phyloP scores from a whole-genome alignment of 106 monocot genomes.

The Dactylorhiza incarnata region DNA sequence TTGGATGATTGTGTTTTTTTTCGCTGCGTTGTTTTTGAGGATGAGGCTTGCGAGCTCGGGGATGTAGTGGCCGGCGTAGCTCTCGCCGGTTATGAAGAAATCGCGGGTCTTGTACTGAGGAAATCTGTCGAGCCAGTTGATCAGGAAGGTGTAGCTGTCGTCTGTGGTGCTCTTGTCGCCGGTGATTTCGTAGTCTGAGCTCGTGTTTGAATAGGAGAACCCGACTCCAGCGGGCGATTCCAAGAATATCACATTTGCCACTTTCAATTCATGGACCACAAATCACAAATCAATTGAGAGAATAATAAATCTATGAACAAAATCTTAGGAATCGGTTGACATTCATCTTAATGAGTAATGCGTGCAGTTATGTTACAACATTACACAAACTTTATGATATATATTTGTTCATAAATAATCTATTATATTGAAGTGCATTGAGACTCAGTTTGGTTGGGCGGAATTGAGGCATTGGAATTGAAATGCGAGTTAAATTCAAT shows the following conservation, averaged over 20 bases:
- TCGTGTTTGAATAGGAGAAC: slow-evolving; percentile 29
- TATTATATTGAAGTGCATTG: too few relatives aligned
- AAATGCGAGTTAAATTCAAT: too few relatives aligned
- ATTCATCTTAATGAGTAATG: too few relatives aligned
- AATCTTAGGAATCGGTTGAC: too few relatives aligned
- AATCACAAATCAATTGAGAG: too few relatives aligned
- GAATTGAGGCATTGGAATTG: too few relatives aligned
- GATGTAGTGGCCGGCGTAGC: slow-evolving; percentile 28
- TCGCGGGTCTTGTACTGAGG: slow-evolving; percentile 27
- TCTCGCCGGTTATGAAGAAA: slow-evolving; percentile 11
- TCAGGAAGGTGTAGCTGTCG: slow-evolving; percentile 22
- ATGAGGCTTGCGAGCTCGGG: slow-evolving; percentile 24
- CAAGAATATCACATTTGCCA: slow-evolving; percentile 33
- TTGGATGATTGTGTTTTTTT: slow-evolving; percentile 17
- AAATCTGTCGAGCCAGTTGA: slow-evolving; percentile 35
- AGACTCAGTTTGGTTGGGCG: too few relatives aligned
- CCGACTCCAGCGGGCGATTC: slow-evolving; percentile 34
- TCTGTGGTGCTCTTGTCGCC: slow-evolving; percentile 20
- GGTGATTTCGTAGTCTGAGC: slow-evolving; percentile 14
- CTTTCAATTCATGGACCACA: background rate
- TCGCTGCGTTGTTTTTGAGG: slow-evolving; percentile 11
- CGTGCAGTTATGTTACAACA: too few relatives aligned
- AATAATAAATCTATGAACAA: too few relatives aligned
- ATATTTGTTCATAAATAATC: too few relatives aligned
- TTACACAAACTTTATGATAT: too few relatives aligned